Conservation (phyloP, 352 stramenopile genomes). For the Phytophthora quininea region DNA sequence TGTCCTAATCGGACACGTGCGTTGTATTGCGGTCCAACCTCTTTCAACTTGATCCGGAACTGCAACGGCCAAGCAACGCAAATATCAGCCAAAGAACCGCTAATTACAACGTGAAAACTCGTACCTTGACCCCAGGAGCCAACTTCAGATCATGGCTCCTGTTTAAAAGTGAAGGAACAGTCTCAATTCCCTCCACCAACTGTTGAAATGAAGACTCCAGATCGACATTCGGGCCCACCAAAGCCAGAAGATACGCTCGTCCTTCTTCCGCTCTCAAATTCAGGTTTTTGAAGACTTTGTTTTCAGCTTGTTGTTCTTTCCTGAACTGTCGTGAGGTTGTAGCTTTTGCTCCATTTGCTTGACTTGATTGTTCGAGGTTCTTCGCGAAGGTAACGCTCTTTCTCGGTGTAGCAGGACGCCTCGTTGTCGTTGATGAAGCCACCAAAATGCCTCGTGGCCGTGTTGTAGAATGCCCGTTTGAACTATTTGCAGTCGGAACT, state of each 20-base stretch:
- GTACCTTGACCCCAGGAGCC: slow-evolving; percentile 57
- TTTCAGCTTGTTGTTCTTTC: slow-evolving; percentile 9
- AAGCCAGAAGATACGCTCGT: slow-evolving; percentile 49
- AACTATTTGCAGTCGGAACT: slow-evolving; percentile 4
- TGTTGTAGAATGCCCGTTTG: slow-evolving; percentile 9
- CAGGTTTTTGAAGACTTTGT: slow-evolving; percentile 14
- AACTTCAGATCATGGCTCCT: slow-evolving; percentile 75
- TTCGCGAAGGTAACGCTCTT: slow-evolving; percentile 38
- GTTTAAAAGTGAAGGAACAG: slow-evolving; percentile 34
- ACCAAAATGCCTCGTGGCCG: background rate
- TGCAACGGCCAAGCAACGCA: slow-evolving; percentile 19
- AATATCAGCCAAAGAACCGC: slow-evolving; percentile 9
- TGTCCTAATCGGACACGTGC: slow-evolving; percentile 48
- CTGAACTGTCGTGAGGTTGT: slow-evolving; percentile 1
- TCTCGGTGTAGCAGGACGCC: slow-evolving; percentile 3
- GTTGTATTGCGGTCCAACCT: slow-evolving; percentile 22
- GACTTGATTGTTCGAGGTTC: slow-evolving; percentile 2
- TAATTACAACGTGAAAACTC: background rate
- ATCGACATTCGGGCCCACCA: slow-evolving; percentile 67
- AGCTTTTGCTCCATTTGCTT: background rate
- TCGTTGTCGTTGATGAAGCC: background rate
- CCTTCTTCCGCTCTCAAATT: slow-evolving; percentile 39
- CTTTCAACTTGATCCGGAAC: slow-evolving; percentile 52
- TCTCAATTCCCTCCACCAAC: slow-evolving; percentile 47
- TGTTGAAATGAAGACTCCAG: slow-evolving; percentile 57